Evolutionary conservation across 371 early-diverging fungal species (phyloP), one percentile per base, ranked within the genome.

Genomic region (Choanephora cucurbitarum): DNA sequence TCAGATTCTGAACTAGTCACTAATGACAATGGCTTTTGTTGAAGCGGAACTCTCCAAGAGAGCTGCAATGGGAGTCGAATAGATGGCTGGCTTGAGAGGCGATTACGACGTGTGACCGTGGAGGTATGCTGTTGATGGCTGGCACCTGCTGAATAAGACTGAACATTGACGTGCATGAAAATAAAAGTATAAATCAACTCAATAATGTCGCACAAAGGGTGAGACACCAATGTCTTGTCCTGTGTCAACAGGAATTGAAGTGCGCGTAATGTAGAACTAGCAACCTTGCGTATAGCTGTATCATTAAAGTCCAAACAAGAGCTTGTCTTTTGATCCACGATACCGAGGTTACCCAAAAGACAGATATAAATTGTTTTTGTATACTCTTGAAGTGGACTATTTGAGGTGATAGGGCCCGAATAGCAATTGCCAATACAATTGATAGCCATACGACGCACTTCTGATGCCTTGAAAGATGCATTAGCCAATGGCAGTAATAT

Each of bases 1-100:
- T 85, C 86, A 14, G 87, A 85, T 49, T 87, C 87, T 24, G 87
- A 85, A 39, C 80, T 82, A 1, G 70, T 62, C 24, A 62, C 66
- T 46, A 43, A 44, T 32, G 31, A 37, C 3, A 18, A 22, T 24
- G 54, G 34, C 39, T 50, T 37, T 14, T 37, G 37, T 37, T 37
- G 37, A 37, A 37, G 37, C 2, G 37, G 37, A 2, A 37, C 37
- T 37, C 37, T 9, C 37, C 37, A 39, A 14, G 49, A 24, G 11
- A 31, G 49, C 52, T 24, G 44, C 40, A 22, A 49, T 45, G n/a
- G 37, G 32, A 0, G 42, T 14, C 40, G 55, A 15, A 19, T 31
- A 40, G 52, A 11, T 31, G 15, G 6, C 3, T 43, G 48, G 24
- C 17, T 47, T 9, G 13, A 49, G 22, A 21, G 55, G 23, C 19